Evolutionary conservation across 129 eudicot genomes (phyloP).

Genomic region (Deinandra increscens): DNA sequence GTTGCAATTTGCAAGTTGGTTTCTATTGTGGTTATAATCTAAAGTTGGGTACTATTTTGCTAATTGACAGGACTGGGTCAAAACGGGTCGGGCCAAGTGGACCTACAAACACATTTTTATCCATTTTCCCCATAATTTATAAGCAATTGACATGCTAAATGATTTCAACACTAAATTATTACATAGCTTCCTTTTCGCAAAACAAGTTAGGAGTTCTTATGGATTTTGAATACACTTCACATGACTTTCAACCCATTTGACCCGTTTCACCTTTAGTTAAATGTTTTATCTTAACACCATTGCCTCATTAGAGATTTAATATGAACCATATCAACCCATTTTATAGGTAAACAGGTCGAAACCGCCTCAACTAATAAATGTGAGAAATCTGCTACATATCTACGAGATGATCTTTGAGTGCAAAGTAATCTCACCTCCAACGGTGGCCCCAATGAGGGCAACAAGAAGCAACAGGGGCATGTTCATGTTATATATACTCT

Average conservation of each 20-base stretch:
- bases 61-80: neutral
- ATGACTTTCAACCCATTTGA: no score
- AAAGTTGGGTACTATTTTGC: neutral
- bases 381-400: neutral
- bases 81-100: no score
- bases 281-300: no score
- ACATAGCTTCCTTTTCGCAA: neutral
- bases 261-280: no score
- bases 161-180: neutral
- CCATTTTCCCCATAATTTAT: neutral
- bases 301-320: neutral
- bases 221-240: neutral
- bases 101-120: no score
- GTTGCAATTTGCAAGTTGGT: neutral
- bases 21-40: neutral
- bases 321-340: neutral
- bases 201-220: neutral
- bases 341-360: neutral
- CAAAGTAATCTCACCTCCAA: slow-evolving; percentile 66
- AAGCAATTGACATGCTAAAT: neutral
- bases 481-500: slow-evolving; percentile 61
- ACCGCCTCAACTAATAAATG: neutral
- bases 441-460: slow-evolving; percentile 95
- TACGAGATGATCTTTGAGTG: neutral
- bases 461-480: slow-evolving; percentile 90